Conservation (phyloP, 108 stramenopile species). For the Parietichytrium sp. region DNA sequence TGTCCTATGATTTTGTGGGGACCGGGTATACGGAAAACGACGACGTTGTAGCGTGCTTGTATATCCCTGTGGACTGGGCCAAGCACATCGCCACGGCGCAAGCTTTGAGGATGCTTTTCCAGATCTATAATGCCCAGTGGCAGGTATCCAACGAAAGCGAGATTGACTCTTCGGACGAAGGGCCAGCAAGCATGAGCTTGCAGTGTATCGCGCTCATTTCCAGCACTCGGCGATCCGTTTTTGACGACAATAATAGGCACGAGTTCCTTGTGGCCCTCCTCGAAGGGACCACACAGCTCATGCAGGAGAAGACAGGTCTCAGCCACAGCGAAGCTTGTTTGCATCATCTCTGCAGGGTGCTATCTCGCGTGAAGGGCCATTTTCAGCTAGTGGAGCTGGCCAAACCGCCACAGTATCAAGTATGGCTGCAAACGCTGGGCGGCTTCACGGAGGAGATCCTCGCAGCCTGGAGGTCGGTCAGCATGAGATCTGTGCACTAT, state of each 20-base stretch:
- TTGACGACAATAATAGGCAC: slow-evolving; percentile 4
- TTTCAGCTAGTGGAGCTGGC: slow-evolving; percentile 36
- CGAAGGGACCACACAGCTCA: slow-evolving; percentile 28
- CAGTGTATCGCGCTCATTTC: slow-evolving; percentile 10
- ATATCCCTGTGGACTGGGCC: slow-evolving; percentile 28
- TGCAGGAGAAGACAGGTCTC: slow-evolving; percentile 26
- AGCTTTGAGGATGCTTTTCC: not conserved
- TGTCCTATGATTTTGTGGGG: slow-evolving; percentile 17
- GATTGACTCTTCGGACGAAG: slow-evolving; percentile 10
- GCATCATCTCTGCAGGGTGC: slow-evolving; percentile 1
- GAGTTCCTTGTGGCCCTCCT: slow-evolving; percentile 32
- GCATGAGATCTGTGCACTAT: slow-evolving; percentile 15
- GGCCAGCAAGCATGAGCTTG: slow-evolving; percentile 7
- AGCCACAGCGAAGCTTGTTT: slow-evolving; percentile 36
- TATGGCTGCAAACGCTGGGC: not conserved
- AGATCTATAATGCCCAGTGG: slow-evolving; percentile 29
- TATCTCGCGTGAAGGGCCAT: slow-evolving; percentile 16
- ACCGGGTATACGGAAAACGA: slow-evolving; percentile 24
- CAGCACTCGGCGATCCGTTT: slow-evolving; percentile 10
- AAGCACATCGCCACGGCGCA: slow-evolving; percentile 14
- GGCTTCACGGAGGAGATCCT: not conserved
- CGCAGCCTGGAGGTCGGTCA: slow-evolving; percentile 12
- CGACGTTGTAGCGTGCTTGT: slow-evolving; percentile 36
- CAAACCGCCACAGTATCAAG: slow-evolving; percentile 31
- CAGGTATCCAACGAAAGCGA: slow-evolving; percentile 32